Evolutionary conservation across 139 green algal species (phyloP), one percentile per base, ranked within the genome.

Genomic region (Coelastrella sp.): DNA sequence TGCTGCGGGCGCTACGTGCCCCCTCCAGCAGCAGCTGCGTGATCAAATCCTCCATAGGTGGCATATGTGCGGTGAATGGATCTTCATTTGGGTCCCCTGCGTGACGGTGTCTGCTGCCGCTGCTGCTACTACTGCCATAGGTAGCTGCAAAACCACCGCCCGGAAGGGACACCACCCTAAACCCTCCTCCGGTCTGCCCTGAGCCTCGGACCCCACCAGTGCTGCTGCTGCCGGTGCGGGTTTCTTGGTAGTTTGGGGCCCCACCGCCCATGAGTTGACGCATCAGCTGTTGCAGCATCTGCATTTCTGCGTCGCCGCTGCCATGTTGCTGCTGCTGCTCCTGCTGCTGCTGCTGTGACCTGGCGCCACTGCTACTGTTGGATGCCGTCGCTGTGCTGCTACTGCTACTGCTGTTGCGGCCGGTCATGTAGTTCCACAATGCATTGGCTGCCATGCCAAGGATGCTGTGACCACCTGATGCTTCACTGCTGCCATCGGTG

Each of bases 1-100:
- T 77, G n/a, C 17, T 68, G 68, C 58, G 59, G 20, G 85, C 85
- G 22, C 85, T 83, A 59, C 85, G 85, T 11, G 85, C 85, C 11
- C 85, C 85, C 23, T 59, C 74, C 73, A 90, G 73, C 85, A 90
- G 85, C 74, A 90, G 73, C 85, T 90, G 56, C 3, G 68, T 54
- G 3, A 90, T 7, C 7, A 74, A 11, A 64, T 90, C 85, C 8
- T 60, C 68, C 10, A 16, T 59, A 20, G 47, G 58, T 11, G 7
- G 13, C 58, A 64, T 83, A 10, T 77, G 56, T 7, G 13, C 59
- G 5, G 22, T 22, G 10, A 83, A 64, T 19, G 73, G 73, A 7
- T 83, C 71, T 3, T 78, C 85, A 13, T 32, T 73, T 22, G 65
- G 32, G 32, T 47, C 32, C 83, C 73, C 23, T n/a, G 7, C 64